Conservation (phyloP, 208 protist species). For the Crithidia sp. region DNA sequence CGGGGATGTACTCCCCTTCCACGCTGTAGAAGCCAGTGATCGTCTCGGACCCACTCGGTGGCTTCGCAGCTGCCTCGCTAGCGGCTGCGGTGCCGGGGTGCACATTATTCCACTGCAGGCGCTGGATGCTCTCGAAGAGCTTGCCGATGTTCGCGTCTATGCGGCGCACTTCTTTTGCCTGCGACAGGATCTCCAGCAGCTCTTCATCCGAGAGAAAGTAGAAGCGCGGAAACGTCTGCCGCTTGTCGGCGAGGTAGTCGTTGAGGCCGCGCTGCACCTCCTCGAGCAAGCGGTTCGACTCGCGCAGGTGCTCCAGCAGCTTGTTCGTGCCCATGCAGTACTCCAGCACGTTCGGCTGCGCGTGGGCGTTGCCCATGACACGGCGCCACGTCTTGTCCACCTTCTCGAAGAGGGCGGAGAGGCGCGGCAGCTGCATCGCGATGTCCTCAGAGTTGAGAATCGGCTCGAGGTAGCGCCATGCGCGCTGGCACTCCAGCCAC, state of each 20-base stretch:
- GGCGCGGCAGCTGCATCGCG: constrained; percentile 92
- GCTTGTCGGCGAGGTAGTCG: constrained; percentile 97
- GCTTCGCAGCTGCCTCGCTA: background rate
- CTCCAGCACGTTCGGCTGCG: constrained; percentile 92
- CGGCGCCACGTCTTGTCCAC: constrained; percentile 97
- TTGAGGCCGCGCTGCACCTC: constrained; percentile 97
- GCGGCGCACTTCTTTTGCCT: constrained; percentile 95
- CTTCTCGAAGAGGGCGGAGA: constrained; percentile 94
- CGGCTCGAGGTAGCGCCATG: constrained; percentile 97
- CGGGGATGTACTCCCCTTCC: constrained; percentile 94
- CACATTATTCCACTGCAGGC: constrained; percentile 77
- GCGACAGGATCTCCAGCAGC: constrained; percentile 96
- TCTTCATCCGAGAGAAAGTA: constrained; percentile 95
- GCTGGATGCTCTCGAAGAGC: constrained; percentile 95
- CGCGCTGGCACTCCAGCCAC: constrained; percentile 95
- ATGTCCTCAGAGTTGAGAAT: constrained; percentile 98
- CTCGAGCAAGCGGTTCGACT: constrained; percentile 95
- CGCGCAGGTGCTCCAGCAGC: constrained; percentile 94
- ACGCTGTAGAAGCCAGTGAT: constrained; percentile 94
- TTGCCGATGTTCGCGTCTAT: constrained; percentile 97
- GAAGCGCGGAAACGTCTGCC: constrained; percentile 94
- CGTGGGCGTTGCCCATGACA: constrained; percentile 85
- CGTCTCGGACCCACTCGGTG: constrained; percentile 20
- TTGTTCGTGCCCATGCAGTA: constrained; percentile 95
- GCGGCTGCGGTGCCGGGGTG: background rate